Evolutionary conservation across 2,329 filamentous ascomycete genomes (phyloP).

Genomic region (Pseudogymnoascus sp.): DNA sequence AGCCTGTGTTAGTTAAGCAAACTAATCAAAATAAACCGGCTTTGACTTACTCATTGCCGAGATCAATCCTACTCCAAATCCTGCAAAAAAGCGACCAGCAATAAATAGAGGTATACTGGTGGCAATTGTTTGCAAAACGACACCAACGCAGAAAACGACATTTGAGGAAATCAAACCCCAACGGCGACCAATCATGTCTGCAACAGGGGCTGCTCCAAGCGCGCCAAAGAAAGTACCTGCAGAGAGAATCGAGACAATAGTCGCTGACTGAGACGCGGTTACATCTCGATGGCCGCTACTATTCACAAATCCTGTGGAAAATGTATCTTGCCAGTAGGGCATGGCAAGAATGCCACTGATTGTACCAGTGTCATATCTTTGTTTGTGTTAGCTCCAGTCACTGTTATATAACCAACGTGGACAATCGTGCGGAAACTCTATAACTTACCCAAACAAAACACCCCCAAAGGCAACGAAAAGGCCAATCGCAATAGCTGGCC

Average conservation of each 20-base stretch:
- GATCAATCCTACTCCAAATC: conserved; percentile 64
- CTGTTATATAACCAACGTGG: conserved; percentile 23
- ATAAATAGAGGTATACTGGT: conserved; percentile 55
- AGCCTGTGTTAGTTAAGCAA: conserved; percentile 15
- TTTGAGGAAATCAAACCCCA: conserved; percentile 53
- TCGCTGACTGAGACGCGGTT: conserved; percentile 47
- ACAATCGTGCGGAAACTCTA: conserved; percentile 29
- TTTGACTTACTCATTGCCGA: conserved; percentile 48
- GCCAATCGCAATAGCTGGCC: conserved; percentile 34
- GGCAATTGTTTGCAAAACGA: conserved; percentile 58
- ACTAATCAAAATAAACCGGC: neutral
- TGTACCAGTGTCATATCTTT: conserved; percentile 48
- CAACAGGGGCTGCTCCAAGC: conserved; percentile 51
- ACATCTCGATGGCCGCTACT: conserved; percentile 36
- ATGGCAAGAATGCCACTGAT: conserved; percentile 51
- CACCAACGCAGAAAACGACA: conserved; percentile 58
- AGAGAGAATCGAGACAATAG: conserved; percentile 66
- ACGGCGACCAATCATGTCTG: conserved; percentile 58
- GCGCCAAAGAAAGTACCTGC: conserved; percentile 71
- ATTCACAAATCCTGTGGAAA: conserved; percentile 45
- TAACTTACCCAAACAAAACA: conserved; percentile 25
- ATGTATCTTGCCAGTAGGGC: conserved; percentile 47
- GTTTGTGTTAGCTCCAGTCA: conserved; percentile 21
- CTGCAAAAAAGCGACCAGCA: conserved; percentile 65
- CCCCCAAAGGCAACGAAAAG: conserved; percentile 50